Percentiles rank a stretch among this genome's conserved stretches.
These are phyloP conservation scores for Backusella australiensis DNA, from an alignment of 192 early-diverging fungal species.

Conservation along the genomic window DNA sequence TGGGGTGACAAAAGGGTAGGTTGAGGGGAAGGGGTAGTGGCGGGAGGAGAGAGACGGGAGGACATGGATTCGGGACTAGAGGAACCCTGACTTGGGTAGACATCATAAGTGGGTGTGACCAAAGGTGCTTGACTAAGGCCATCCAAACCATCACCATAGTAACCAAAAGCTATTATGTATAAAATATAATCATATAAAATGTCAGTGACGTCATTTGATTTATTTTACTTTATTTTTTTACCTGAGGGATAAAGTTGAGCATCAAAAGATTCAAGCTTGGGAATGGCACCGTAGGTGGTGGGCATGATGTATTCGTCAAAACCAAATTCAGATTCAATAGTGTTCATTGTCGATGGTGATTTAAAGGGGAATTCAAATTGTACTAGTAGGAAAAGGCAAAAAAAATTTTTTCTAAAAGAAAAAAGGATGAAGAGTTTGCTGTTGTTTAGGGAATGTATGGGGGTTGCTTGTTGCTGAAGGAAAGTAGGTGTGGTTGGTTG, in stretches of 20 bases:
- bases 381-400: background rate
- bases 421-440: background rate
- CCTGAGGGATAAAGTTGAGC: conserved; percentile 16
- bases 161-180: conserved; percentile 8
- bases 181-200: background rate
- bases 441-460: conserved; percentile 17
- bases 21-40: conserved; percentile 8
- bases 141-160: conserved; percentile 21
- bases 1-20: conserved; percentile 16
- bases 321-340: conserved; percentile 19
- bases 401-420: background rate
- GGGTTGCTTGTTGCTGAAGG: background rate
- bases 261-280: conserved; percentile 23
- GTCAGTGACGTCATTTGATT: conserved; percentile 17
- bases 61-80: conserved; percentile 28
- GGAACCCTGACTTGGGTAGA: conserved; percentile 12
- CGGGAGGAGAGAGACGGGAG: conserved; percentile 22
- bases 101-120: conserved; percentile 2
- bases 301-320: conserved; percentile 37
- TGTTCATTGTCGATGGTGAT: conserved; percentile 13
- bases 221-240: background rate
- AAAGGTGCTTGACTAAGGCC: background rate
- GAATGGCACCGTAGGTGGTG: conserved; percentile 17
- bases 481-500: conserved; percentile 11
- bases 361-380: background rate